phyloP scores from a whole-genome alignment of 257 asterid genomes.

The Henckelia pumila region DNA sequence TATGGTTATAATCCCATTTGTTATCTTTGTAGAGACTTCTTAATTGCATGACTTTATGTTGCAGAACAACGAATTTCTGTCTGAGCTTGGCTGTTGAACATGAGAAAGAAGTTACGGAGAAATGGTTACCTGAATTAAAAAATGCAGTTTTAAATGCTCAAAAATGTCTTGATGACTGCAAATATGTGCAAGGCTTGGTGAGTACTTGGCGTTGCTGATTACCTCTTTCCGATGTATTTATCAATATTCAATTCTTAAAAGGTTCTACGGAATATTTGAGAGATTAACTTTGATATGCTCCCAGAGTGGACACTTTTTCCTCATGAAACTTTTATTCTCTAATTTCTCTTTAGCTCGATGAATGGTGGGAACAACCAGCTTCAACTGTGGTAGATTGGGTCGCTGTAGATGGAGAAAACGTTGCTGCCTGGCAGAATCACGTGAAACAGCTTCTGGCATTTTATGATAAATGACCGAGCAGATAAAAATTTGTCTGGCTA shows the following conservation, averaged over 20 bases:
- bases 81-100: conserved; percentile 86
- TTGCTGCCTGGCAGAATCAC: conserved; percentile 91
- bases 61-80: conserved; percentile 90
- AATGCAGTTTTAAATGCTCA: conserved; percentile 74
- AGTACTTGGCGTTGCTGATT: conserved; percentile 34
- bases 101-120: conserved; percentile 73
- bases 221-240: conserved; percentile 2
- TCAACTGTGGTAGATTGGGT: conserved; percentile 97
- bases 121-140: conserved; percentile 84
- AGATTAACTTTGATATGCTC: conserved; percentile 8
- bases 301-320: not conserved
- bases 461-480: conserved; percentile 58
- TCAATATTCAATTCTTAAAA: conserved; percentile 4
- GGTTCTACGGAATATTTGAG: conserved; percentile 15
- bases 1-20: conserved; percentile 4
- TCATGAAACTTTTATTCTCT: conserved; percentile 17
- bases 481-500: conserved; percentile 24
- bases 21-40: conserved; percentile 6
- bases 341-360: conserved; percentile 69
- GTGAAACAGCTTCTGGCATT: conserved; percentile 87
- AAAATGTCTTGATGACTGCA: conserved; percentile 88
- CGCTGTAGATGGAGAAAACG: conserved; percentile 90
- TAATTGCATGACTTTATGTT: conserved; percentile 26
- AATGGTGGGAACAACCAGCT: conserved; percentile 99
- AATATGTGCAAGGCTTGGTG: conserved; percentile 91